Conservation (phyloP, 805 yeast species). For the Hanseniaspora taiwanica region DNA sequence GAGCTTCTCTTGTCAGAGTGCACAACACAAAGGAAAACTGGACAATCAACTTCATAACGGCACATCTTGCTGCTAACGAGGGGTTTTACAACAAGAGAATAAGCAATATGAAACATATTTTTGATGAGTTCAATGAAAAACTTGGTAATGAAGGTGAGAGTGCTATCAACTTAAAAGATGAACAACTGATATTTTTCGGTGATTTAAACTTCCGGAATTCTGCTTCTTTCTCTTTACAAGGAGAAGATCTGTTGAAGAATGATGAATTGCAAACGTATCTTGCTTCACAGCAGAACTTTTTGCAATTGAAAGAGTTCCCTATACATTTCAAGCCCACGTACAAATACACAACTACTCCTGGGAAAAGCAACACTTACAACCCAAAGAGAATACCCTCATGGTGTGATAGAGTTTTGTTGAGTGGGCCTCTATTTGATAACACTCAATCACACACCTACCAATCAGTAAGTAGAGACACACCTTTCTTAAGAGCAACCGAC, state of each 20-base stretch:
- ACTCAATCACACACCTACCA: background rate
- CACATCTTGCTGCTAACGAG: constrained; percentile 73
- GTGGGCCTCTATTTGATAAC: background rate
- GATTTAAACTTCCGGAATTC: constrained; percentile 67
- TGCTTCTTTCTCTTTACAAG: no score
- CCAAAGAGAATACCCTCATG: constrained; percentile 64
- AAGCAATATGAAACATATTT: constrained; percentile 34
- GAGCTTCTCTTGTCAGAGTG: constrained; percentile 55
- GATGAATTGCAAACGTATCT: constrained; percentile 23
- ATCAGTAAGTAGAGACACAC: background rate
- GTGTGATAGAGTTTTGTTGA: constrained; percentile 67
- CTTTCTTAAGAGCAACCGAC: background rate
- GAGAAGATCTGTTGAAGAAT: constrained; percentile 11
- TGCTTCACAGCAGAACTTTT: no score
- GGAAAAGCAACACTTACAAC: constrained; percentile 31
- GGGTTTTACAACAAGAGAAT: constrained; percentile 45
- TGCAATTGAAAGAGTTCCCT: constrained; percentile 43
- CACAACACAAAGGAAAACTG: constrained; percentile 9
- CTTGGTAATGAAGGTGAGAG: constrained; percentile 1
- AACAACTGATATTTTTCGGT: constrained; percentile 67
- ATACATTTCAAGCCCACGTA: constrained; percentile 69
- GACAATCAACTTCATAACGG: constrained; percentile 46
- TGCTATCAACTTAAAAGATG: constrained; percentile 35
- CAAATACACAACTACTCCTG: constrained; percentile 31
- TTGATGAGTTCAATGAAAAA: constrained; percentile 32